Percentiles rank a stretch among this genome's conserved stretches.
These are phyloP conservation scores for Fusarium setosum DNA, from an alignment of 2,329 filamentous ascomycete species.

Conservation along the genomic window DNA sequence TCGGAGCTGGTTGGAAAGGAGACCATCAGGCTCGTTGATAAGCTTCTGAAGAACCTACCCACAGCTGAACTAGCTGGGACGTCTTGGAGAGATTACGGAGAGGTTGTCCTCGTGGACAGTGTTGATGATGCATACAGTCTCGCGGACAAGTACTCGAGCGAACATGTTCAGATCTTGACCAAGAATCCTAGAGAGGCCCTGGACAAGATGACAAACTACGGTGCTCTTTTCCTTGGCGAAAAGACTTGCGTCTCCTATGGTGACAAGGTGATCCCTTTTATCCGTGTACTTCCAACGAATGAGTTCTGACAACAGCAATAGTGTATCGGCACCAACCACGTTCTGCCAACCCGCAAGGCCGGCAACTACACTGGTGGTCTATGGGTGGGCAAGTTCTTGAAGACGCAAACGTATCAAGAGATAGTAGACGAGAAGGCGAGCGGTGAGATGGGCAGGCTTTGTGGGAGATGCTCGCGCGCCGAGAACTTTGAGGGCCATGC, in stretches of 20 bases:
- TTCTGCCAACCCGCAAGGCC: too few relatives aligned
- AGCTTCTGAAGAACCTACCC: background rate
- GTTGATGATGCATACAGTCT: background rate
- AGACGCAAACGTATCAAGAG: background rate
- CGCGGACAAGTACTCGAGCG: background rate
- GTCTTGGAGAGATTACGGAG: background rate
- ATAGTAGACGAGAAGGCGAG: background rate
- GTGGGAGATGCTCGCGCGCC: background rate
- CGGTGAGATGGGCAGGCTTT: background rate
- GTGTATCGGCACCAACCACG: background rate
- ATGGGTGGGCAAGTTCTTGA: background rate
- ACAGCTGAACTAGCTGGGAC: background rate
- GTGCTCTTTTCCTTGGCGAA: background rate
- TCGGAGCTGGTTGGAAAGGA: background rate
- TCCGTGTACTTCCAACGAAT: too few relatives aligned
- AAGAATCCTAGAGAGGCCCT: background rate
- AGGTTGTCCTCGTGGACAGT: background rate
- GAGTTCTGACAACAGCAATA: background rate
- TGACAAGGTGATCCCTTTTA: background rate
- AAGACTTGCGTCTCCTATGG: background rate
- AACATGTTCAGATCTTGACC: background rate
- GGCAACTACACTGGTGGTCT: too few relatives aligned
- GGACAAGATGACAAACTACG: background rate
- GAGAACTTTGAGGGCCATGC: background rate
- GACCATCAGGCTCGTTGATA: background rate